A percentile compares a stretch with the other conserved stretches of the same genome.
Conservation (phyloP, 192 early-diverging fungal species). For the Coemansia pectinata region DNA sequence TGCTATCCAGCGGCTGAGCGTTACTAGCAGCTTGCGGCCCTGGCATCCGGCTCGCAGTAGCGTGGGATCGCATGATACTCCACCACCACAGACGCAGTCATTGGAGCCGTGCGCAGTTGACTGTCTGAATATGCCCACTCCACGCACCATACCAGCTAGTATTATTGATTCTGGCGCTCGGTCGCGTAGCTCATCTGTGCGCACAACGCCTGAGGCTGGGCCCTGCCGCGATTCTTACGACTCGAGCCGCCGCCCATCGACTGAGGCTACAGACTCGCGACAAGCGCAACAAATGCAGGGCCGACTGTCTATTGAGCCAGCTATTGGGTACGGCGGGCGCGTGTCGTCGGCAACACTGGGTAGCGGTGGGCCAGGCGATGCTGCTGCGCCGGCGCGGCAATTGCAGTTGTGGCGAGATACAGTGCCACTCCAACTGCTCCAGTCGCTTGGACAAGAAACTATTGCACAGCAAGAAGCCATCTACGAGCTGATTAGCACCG, state of each 20-base stretch:
- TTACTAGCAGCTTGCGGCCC: constrained; percentile 6
- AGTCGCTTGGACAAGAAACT: constrained; percentile 22
- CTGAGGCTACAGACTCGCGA: neutral
- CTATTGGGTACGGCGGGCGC: neutral
- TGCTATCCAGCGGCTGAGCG: neutral
- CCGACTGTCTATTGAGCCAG: neutral
- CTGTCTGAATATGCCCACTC: neutral
- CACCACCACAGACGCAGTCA: neutral
- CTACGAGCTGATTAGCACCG: constrained; percentile 84
- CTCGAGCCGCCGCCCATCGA: neutral
- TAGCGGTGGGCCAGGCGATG: neutral
- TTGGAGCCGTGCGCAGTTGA: neutral
- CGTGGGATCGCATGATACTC: constrained; percentile 8
- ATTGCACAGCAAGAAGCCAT: constrained; percentile 79
- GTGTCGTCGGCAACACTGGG: constrained; percentile 20
- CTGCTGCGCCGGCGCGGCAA: constrained; percentile 14
- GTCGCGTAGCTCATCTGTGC: neutral
- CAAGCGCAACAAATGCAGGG: neutral
- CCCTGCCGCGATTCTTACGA: neutral
- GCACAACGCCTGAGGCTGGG: neutral
- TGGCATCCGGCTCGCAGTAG: constrained; percentile 19
- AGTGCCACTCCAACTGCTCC: constrained; percentile 32
- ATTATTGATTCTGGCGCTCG: neutral
- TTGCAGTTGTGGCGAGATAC: constrained; percentile 55
- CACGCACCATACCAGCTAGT: neutral